These are phyloP conservation scores for Xylariaceae sp. DNA, from an alignment of 2,329 filamentous ascomycete genomes.

Conservation along the genomic window DNA sequence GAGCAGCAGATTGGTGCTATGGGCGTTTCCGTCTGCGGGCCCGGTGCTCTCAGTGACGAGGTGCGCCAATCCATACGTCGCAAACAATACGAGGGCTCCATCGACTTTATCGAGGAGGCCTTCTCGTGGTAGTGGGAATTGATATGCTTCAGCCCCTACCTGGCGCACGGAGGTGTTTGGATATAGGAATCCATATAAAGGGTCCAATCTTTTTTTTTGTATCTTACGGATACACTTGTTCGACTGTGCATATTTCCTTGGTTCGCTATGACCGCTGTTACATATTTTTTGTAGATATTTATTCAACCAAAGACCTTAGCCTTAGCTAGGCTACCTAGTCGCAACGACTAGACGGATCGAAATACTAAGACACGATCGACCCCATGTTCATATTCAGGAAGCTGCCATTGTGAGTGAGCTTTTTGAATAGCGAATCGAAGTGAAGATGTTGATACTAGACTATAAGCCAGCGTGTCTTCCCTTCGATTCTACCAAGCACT, in stretches of 20 bases:
- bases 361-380: slow-evolving; percentile 13
- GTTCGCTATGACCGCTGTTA: slow-evolving; percentile 12
- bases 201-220: slow-evolving; percentile 17
- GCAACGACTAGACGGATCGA: slow-evolving; percentile 19
- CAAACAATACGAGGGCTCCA: slow-evolving; percentile 64
- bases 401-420: no score
- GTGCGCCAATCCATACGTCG: slow-evolving; percentile 68
- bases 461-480: no score
- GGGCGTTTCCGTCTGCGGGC: slow-evolving; percentile 75
- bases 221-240: slow-evolving; percentile 15
- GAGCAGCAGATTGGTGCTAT: slow-evolving; percentile 74
- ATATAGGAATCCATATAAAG: slow-evolving; percentile 3
- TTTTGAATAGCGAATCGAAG: neutral
- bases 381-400: no score
- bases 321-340: slow-evolving; percentile 4
- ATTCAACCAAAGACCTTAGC: slow-evolving; percentile 5
- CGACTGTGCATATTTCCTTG: slow-evolving; percentile 27
- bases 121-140: slow-evolving; percentile 59
- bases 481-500: no score
- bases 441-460: neutral
- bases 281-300: slow-evolving; percentile 28
- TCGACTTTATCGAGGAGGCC: slow-evolving; percentile 80
- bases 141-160: neutral
- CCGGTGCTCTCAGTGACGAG: slow-evolving; percentile 74
- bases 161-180: slow-evolving; percentile 1